Evolutionary conservation across 495 filamentous ascomycete genomes (phyloP).

Genomic region (Penicillium canariense): DNA sequence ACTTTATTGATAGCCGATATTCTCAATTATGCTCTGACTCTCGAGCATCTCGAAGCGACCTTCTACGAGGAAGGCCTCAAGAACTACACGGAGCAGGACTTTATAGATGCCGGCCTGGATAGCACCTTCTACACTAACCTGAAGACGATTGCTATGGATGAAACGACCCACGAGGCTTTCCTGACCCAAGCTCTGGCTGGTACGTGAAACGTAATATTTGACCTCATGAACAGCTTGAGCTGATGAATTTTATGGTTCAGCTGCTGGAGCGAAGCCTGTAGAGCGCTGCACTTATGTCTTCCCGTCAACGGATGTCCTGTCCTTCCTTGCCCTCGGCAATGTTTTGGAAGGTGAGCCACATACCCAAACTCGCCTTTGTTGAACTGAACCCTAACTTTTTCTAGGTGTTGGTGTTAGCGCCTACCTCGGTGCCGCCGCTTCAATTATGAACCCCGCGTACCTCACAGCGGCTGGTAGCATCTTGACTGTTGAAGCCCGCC

Average conservation of each 20-base stretch:
- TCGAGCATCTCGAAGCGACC: slow-evolving; percentile 43
- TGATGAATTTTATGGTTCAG: slow-evolving; percentile 11
- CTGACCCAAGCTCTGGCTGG: slow-evolving; percentile 49
- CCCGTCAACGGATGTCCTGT: slow-evolving; percentile 42
- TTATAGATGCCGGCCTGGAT: slow-evolving; percentile 50
- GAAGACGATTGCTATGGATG: slow-evolving; percentile 50
- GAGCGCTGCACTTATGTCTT: slow-evolving; percentile 57
- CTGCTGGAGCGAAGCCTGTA: slow-evolving; percentile 48
- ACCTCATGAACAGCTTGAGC: no score
- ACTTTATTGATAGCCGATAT: slow-evolving; percentile 28
- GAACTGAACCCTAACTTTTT: background rate
- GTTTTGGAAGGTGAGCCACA: slow-evolving; percentile 52
- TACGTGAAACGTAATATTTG: slow-evolving; percentile 17
- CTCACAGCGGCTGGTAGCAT: slow-evolving; percentile 63
- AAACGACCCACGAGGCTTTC: slow-evolving; percentile 57
- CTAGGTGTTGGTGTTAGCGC: slow-evolving; percentile 54
- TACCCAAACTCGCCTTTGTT: background rate
- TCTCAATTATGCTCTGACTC: slow-evolving; percentile 32
- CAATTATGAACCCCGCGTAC: slow-evolving; percentile 50
- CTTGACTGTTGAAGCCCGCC: slow-evolving; percentile 60
- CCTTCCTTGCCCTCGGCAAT: slow-evolving; percentile 51
- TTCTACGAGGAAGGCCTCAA: slow-evolving; percentile 57
- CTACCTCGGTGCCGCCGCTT: slow-evolving; percentile 61
- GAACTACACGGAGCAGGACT: slow-evolving; percentile 53
- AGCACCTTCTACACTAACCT: slow-evolving; percentile 52